phyloP scores from a whole-genome alignment of 495 filamentous ascomycete genomes.

The Neurospora sp. region DNA sequence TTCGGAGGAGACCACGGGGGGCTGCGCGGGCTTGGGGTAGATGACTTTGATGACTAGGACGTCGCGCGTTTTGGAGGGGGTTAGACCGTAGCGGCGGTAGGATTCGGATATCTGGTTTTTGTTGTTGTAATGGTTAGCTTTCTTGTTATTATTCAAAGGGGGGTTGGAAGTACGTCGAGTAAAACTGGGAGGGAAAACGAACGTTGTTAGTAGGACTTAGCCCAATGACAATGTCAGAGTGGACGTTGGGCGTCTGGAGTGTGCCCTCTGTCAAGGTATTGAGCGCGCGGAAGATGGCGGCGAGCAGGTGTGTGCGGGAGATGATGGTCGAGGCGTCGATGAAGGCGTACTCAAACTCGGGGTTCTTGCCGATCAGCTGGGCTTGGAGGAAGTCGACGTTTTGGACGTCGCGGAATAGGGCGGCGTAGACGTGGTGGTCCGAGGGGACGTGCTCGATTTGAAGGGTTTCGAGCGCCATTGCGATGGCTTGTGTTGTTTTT shows the following conservation, averaged over 20 bases:
- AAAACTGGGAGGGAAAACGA: slow-evolving; percentile 4
- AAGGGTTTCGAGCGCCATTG: slow-evolving; percentile 39
- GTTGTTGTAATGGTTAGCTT: slow-evolving; percentile 3
- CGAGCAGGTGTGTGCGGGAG: slow-evolving; percentile 60
- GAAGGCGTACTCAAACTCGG: slow-evolving; percentile 85
- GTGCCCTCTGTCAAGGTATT: slow-evolving; percentile 49
- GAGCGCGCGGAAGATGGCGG: slow-evolving; percentile 69
- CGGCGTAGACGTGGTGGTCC: slow-evolving; percentile 55
- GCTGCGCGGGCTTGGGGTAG: background rate
- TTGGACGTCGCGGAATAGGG: slow-evolving; percentile 61
- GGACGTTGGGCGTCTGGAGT: slow-evolving; percentile 74
- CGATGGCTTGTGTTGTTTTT: background rate
- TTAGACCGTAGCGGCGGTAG: slow-evolving; percentile 78
- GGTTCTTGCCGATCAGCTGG: slow-evolving; percentile 71
- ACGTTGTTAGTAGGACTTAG: slow-evolving; percentile 84
- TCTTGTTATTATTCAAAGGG: too few relatives aligned
- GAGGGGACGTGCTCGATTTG: slow-evolving; percentile 59
- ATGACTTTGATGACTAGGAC: slow-evolving; percentile 69
- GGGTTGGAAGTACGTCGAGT: too few relatives aligned
- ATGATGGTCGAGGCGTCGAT: slow-evolving; percentile 68
- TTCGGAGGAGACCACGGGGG: background rate
- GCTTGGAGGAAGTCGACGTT: slow-evolving; percentile 68
- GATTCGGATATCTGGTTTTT: slow-evolving; percentile 69
- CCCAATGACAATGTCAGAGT: slow-evolving; percentile 83
- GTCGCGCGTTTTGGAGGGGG: slow-evolving; percentile 49